Evolutionary conservation across 176 grass and related monocot genomes (phyloP), one percentile per base, ranked within the genome.

Genomic region (Chloris gayana): DNA sequence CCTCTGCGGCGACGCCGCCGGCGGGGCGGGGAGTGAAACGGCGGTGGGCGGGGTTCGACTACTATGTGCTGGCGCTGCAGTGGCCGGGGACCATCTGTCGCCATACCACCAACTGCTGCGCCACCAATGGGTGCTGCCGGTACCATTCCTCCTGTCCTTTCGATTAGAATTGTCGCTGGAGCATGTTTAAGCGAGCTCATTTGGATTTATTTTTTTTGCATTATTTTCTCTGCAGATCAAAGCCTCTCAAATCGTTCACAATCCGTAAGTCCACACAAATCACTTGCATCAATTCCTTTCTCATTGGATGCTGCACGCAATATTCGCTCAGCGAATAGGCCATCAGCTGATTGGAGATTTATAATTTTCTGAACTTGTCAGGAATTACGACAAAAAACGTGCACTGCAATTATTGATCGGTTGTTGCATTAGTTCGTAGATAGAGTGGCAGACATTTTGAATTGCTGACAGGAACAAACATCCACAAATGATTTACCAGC

Each of bases 81-180:
- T 64, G 62, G 62, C 62, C 62, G 29, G 62, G 62, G 6, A 64
- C 62, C 62, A 64, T 64, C 62, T 64, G 62, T 30, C 62, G 62
- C 14, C 29, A 64, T 0, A 33, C 92, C 79, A 90, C 67, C 88
- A 82, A 88, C 45, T 95, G 92, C 80, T 99, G 96, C 88, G 80
- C 80, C 72, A 79, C 84, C 84, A 99, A 99, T 82, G 96, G 86
- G 58, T 95, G 96, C 80, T 99, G 96, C 96, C 53, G 96, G 88
- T 82, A 66, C 35, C 63, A 10, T 17, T 31, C 67, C 61, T 51
- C 80, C 18, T 35, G 35, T 11, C 29, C 17, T 53, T 33, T 44
- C 12, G 22, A 32, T 64, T 75, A 57, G 19, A 31, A 32, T 65
- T 44, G 14, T 25, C 1, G 24, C 67, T 39, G 74, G 59, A 39